phyloP scores from a whole-genome alignment of 148 eudicot genomes.

The Beta vulgaris region DNA sequence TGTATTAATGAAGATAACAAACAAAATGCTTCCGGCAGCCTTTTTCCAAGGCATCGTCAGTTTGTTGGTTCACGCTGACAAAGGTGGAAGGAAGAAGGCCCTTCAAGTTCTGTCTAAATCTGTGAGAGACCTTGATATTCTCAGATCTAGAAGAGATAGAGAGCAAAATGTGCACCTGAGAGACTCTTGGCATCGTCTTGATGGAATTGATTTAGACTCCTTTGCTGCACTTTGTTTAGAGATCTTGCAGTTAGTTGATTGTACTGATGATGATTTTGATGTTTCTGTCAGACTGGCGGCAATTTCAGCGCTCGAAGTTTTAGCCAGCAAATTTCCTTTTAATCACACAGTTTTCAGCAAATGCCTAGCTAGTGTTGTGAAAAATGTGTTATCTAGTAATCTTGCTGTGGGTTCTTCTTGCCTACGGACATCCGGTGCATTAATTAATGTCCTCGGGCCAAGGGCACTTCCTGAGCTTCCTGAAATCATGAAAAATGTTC shows the following conservation, averaged over 20 bases:
- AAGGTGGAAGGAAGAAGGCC: constrained; percentile 61
- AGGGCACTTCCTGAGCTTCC: constrained; percentile 81
- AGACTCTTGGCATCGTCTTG: constrained; percentile 62
- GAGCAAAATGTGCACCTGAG: constrained; percentile 31
- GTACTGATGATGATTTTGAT: constrained; percentile 32
- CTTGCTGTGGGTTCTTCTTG: constrained; percentile 54
- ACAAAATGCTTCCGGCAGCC: constrained; percentile 53
- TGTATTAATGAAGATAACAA: constrained; percentile 49
- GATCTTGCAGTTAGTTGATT: constrained; percentile 64
- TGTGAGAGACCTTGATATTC: constrained; percentile 43
- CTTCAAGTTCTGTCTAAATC: constrained; percentile 72
- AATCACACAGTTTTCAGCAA: constrained; percentile 49
- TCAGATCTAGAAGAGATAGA: constrained; percentile 39
- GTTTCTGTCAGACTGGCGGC: constrained; percentile 56
- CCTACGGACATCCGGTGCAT: constrained; percentile 66
- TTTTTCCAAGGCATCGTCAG: constrained; percentile 54
- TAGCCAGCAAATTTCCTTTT: constrained; percentile 59
- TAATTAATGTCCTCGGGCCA: constrained; percentile 75
- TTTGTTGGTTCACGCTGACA: constrained; percentile 53
- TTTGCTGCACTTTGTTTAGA: constrained; percentile 53
- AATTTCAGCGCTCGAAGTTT: constrained; percentile 66
- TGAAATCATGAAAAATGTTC: constrained; percentile 57
- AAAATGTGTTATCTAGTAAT: constrained; percentile 53
- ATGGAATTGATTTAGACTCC: constrained; percentile 46
- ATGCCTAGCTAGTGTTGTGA: constrained; percentile 62